A percentile compares a stretch with the other conserved stretches of the same genome.
phyloP scores from a whole-genome alignment of 176 grass and related monocot genomes.

The Carex cristatella region DNA sequence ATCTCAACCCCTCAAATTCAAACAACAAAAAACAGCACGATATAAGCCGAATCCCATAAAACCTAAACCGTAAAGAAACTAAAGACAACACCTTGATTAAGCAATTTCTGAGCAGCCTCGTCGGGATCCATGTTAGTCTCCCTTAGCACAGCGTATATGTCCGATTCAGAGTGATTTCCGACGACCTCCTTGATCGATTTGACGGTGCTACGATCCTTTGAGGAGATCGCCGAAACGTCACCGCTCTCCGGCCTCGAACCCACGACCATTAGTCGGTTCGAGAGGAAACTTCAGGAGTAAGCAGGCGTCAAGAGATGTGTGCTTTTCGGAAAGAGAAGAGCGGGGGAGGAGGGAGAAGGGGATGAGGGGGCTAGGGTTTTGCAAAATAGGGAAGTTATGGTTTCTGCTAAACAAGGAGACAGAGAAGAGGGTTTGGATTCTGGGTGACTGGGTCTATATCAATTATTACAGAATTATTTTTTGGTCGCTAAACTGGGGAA shows the following conservation, averaged over 20 bases:
- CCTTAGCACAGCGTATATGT: constrained; percentile 60
- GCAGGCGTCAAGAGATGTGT: background rate
- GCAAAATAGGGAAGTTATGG: background rate
- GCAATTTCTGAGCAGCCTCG: constrained; percentile 85
- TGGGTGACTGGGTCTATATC: background rate
- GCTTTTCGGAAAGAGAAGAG: background rate
- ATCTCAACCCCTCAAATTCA: background rate
- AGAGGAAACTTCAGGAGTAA: background rate
- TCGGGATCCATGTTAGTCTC: constrained; percentile 95
- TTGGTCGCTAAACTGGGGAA: background rate
- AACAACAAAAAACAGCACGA: constrained; percentile 14
- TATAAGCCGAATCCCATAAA: constrained; percentile 11
- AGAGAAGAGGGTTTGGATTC: constrained; percentile 19
- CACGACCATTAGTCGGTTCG: constrained; percentile 6
- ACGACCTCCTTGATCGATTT: constrained; percentile 91
- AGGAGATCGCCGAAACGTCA: constrained; percentile 17
- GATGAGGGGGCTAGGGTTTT: constrained; percentile 17
- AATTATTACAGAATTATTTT: background rate
- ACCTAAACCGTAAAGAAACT: background rate
- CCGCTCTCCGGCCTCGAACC: constrained; percentile 23
- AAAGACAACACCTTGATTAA: constrained; percentile 53
- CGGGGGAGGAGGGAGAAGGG: background rate
- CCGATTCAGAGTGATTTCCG: constrained; percentile 69
- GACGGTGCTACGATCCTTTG: constrained; percentile 46
- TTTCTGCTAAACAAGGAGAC: background rate